Percentiles rank a stretch among this genome's conserved stretches.
These are phyloP conservation scores for Cercospora janseana DNA, from an alignment of 2,329 filamentous ascomycete species.

Conservation along the genomic window DNA sequence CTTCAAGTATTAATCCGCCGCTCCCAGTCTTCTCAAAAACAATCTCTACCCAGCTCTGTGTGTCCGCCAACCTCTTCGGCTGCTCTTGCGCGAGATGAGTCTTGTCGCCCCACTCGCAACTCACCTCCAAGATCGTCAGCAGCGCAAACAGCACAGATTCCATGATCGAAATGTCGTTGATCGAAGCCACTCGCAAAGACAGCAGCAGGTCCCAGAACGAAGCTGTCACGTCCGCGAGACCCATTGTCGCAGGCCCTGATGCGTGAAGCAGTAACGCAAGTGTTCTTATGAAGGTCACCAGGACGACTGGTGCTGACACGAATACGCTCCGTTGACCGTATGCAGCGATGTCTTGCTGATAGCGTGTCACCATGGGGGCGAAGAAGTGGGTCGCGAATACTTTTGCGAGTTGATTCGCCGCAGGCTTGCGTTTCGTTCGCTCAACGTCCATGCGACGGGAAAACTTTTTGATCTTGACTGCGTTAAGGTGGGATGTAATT, in stretches of 20 bases:
- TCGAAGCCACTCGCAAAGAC: constrained; percentile 56
- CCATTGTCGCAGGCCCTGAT: constrained; percentile 72
- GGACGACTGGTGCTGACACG: constrained; percentile 70
- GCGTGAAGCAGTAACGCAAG: constrained; percentile 79
- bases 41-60: constrained; percentile 76
- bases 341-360: constrained; percentile 37
- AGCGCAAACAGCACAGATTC: constrained; percentile 76
- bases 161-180: constrained; percentile 57
- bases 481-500: constrained; percentile 68
- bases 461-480: constrained; percentile 86
- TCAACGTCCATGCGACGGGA: constrained; percentile 68
- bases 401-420: constrained; percentile 74
- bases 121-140: constrained; percentile 77
- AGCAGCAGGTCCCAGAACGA: constrained; percentile 85
- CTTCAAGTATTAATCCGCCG: constrained; percentile 44
- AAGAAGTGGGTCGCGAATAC: constrained; percentile 78
- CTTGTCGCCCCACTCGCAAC: constrained; percentile 57
- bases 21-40: constrained; percentile 61
- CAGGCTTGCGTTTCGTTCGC: constrained; percentile 57
- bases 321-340: constrained; percentile 52
- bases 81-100: constrained; percentile 70
- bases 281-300: constrained; percentile 81
- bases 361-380: constrained; percentile 78
- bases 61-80: constrained; percentile 76
- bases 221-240: constrained; percentile 74